Evolutionary conservation across 202 grass and related monocot species (phyloP).

Genomic region (Carex arenaria): DNA sequence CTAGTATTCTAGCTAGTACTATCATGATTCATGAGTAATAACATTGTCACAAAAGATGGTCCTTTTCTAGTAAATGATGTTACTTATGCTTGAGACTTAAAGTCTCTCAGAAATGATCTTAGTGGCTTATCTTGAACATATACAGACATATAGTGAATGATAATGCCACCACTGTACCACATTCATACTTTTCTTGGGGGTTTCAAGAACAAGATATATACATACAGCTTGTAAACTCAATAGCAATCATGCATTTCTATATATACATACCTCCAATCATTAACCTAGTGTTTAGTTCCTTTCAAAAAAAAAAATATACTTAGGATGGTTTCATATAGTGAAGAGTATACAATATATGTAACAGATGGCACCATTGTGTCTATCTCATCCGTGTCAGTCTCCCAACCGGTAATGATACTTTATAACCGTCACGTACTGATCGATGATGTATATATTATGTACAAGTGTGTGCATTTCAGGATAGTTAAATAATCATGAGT

Average conservation of each 20-base stretch:
- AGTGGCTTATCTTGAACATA: constrained; percentile 10
- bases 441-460: no score
- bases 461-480: no score
- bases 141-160: not conserved
- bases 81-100: not conserved
- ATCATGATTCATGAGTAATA: not conserved
- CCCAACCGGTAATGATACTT: no score
- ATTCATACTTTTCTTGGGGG: not conserved
- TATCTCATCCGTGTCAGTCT: no score
- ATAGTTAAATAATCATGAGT: no score
- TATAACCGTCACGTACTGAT: no score
- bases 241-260: not conserved
- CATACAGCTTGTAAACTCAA: not conserved
- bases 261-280: not conserved
- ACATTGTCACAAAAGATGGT: not conserved
- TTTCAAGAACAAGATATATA: no score
- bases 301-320: no score
- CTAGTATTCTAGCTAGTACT: not conserved
- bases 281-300: not conserved
- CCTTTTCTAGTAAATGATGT: not conserved
- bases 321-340: no score
- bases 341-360: no score
- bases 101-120: constrained; percentile 3
- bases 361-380: no score
- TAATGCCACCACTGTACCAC: not conserved